Percentiles rank a stretch among this genome's conserved stretches.
Evolutionary conservation across 345 rosid genomes (phyloP).

Genomic region (Linum trigynum): DNA sequence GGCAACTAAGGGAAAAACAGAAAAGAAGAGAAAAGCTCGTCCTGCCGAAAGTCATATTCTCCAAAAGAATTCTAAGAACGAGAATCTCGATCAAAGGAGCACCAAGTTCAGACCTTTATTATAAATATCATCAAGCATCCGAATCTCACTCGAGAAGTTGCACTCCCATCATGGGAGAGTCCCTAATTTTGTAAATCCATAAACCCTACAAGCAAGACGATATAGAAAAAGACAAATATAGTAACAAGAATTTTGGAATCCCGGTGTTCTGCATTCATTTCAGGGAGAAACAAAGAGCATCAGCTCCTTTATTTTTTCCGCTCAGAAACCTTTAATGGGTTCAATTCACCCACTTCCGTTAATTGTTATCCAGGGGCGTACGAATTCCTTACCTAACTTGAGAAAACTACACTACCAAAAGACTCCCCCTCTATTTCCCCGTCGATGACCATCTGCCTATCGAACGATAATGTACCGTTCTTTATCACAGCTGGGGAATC

Average conservation of each 20-base stretch:
- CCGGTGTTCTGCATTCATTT: neutral
- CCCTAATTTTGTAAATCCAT: neutral
- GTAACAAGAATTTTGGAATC: slow-evolving; percentile 12
- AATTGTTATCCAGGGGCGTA: slow-evolving; percentile 5
- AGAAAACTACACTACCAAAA: neutral
- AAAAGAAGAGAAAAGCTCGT: slow-evolving; percentile 6
- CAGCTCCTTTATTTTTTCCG: slow-evolving; percentile 10
- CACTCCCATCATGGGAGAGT: neutral
- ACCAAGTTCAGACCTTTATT: slow-evolving; percentile 25
- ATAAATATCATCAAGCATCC: slow-evolving; percentile 36
- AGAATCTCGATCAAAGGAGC: slow-evolving; percentile 40
- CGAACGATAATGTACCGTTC: slow-evolving; percentile 12
- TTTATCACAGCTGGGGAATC: neutral
- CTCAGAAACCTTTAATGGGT: slow-evolving; percentile 16
- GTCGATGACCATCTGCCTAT: slow-evolving; percentile 5
- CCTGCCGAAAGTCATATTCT: slow-evolving; percentile 36
- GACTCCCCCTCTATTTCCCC: neutral
- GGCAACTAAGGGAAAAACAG: slow-evolving; percentile 17
- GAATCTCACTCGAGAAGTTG: slow-evolving; percentile 29
- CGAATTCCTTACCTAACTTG: slow-evolving; percentile 22
- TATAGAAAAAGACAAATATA: slow-evolving; percentile 14
- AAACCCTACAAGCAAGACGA: neutral
- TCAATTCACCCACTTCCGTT: slow-evolving; percentile 21
- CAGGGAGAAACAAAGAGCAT: slow-evolving; percentile 30
- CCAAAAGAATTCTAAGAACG: slow-evolving; percentile 21